Conservation (phyloP, 768 basidiomycete species). For the Omphalotus guepiniiformis region DNA sequence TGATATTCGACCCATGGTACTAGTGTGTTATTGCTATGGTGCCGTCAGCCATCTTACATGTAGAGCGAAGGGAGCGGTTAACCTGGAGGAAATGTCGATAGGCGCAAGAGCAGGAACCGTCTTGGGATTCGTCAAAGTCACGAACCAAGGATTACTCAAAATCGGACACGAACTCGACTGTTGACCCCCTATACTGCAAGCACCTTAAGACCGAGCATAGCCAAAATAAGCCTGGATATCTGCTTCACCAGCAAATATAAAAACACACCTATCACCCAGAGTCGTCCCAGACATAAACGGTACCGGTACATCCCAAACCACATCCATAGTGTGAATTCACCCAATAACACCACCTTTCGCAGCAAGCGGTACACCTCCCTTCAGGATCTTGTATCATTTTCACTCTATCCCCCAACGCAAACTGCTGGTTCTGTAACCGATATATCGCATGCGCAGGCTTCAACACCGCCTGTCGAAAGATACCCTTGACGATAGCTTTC, state of each 20-base stretch:
- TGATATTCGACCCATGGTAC: too few species aligned
- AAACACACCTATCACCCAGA: constrained; percentile 67
- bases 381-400: constrained; percentile 96
- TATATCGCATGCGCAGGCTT: constrained; percentile 90
- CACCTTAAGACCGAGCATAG: constrained; percentile 49
- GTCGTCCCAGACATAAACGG: constrained; percentile 92
- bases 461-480: constrained; percentile 88
- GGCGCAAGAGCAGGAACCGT: too few species aligned
- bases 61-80: too few species aligned
- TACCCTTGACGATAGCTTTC: constrained; percentile 89
- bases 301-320: constrained; percentile 95
- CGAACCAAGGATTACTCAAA: constrained; percentile 79
- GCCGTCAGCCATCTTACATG: too few species aligned
- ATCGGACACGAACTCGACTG: constrained; percentile 88
- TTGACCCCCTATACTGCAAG: constrained; percentile 88
- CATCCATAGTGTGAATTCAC: constrained; percentile 87
- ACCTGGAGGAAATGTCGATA: too few species aligned
- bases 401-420: constrained; percentile 88
- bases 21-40: too few species aligned
- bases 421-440: constrained; percentile 84
- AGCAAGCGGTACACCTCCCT: constrained; percentile 83
- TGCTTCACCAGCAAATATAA: too few species aligned
- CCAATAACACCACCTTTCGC: constrained; percentile 95
- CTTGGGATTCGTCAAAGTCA: constrained; percentile 66
- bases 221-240: background rate